Conservation (phyloP, 306 rosid species). For the Corylus americana region DNA sequence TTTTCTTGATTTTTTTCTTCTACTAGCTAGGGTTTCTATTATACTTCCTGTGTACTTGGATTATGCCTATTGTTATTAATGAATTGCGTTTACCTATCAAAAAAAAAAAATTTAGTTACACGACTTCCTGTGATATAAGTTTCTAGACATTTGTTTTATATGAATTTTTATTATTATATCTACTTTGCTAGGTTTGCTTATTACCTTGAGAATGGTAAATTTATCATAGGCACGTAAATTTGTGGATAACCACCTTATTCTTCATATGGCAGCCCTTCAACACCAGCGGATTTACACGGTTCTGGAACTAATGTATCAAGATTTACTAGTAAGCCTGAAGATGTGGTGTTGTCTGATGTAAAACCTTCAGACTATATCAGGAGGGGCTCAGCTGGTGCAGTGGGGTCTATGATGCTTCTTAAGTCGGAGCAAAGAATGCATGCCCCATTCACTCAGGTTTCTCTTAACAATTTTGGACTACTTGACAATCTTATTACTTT, state of each 20-base stretch:
- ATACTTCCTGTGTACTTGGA: too few species aligned
- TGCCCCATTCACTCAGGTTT: slow-evolving; percentile 91
- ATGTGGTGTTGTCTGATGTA: slow-evolving; percentile 35
- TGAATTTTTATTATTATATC: background rate
- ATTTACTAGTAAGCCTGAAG: slow-evolving; percentile 46
- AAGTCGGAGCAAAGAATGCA: slow-evolving; percentile 83
- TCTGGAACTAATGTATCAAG: slow-evolving; percentile 32
- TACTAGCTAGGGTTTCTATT: too few species aligned
- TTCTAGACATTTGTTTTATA: background rate
- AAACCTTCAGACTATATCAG: slow-evolving; percentile 52
- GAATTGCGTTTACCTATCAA: too few species aligned
- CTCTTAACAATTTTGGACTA: slow-evolving; percentile 28
- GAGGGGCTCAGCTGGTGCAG: slow-evolving; percentile 82
- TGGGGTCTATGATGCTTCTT: slow-evolving; percentile 76
- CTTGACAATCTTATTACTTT: slow-evolving; percentile 20
- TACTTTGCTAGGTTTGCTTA: background rate
- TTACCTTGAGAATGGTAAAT: slow-evolving; percentile 14
- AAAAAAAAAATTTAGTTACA: background rate
- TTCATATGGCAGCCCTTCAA: slow-evolving; percentile 45
- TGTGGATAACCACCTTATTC: slow-evolving; percentile 17
- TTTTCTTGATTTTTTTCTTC: too few species aligned
- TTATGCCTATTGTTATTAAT: too few species aligned
- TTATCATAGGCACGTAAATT: slow-evolving; percentile 19
- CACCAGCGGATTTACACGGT: slow-evolving; percentile 39
- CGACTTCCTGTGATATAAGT: background rate